Evolutionary conservation across 2,329 filamentous ascomycete species (phyloP).

Genomic region (Gaeumannomyces tritici): DNA sequence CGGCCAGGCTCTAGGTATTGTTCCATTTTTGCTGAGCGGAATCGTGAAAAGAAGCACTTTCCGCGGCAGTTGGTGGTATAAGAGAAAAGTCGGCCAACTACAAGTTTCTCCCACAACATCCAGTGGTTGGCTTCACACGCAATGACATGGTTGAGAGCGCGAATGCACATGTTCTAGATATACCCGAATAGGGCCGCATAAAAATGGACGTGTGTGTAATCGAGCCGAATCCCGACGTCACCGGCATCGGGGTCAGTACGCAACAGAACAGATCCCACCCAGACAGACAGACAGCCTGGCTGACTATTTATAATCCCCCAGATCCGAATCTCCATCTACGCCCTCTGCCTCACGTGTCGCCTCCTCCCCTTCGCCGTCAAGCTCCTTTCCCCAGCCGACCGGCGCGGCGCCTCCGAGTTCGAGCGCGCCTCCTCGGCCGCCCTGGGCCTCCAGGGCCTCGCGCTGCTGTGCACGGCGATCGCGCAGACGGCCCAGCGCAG

Average conservation of each 20-base stretch:
- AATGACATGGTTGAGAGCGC: no score
- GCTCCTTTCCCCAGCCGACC: constrained; percentile 12
- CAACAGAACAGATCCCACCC: no score
- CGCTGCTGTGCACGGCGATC: constrained; percentile 9
- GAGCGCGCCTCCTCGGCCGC: constrained; percentile 6
- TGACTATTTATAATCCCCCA: neutral
- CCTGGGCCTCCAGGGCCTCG: constrained; percentile 8
- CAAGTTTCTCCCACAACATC: neutral
- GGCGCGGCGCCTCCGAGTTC: constrained; percentile 16
- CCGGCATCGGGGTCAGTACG: constrained; percentile 5
- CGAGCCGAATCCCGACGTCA: constrained; percentile 29
- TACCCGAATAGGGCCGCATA: neutral
- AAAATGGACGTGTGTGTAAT: neutral
- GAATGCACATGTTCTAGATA: no score
- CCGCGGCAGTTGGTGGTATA: neutral
- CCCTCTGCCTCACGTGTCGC: constrained; percentile 5
- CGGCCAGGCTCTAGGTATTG: no score
- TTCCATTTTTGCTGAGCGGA: no score
- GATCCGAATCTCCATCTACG: constrained; percentile 8
- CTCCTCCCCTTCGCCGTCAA: constrained; percentile 5
- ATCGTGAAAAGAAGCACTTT: neutral
- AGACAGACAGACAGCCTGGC: no score
- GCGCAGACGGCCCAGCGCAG: constrained; percentile 5
- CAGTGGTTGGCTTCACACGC: neutral
- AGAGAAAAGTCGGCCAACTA: neutral